A percentile compares a stretch with the other conserved stretches of the same genome.
Conservation (phyloP, 2,329 filamentous ascomycete species). For the Pseudopyricularia cyperi region DNA sequence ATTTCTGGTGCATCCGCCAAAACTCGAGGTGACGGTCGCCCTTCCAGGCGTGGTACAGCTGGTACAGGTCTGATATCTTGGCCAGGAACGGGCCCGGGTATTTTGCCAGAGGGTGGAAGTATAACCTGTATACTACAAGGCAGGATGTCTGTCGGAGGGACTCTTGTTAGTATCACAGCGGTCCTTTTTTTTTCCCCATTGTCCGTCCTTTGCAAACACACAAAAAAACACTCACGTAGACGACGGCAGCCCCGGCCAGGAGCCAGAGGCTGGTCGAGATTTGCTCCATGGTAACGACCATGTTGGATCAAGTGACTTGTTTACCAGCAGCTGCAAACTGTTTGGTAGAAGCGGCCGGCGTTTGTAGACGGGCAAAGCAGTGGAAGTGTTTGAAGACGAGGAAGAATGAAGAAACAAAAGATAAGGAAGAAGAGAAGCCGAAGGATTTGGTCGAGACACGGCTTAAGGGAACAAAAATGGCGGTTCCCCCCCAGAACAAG, state of each 20-base stretch:
- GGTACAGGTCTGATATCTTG: constrained; percentile 50
- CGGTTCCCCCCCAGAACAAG: too few relatives aligned
- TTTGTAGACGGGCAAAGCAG: too few relatives aligned
- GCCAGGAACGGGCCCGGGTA: constrained; percentile 53
- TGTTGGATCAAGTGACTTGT: constrained; percentile 2
- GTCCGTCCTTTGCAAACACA: not conserved
- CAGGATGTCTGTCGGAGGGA: constrained; percentile 19
- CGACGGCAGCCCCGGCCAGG: constrained; percentile 17
- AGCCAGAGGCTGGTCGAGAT: constrained; percentile 26
- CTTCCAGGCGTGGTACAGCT: constrained; percentile 62
- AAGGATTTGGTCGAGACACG: too few relatives aligned
- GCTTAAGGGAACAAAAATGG: too few relatives aligned
- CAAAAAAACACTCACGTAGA: constrained; percentile 30
- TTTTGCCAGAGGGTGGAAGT: constrained; percentile 50
- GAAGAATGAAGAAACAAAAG: too few relatives aligned
- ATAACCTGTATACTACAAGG: constrained; percentile 41
- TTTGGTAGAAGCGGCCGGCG: too few relatives aligned
- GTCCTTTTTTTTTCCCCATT: too few relatives aligned
- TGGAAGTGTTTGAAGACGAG: too few relatives aligned
- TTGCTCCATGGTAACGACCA: constrained; percentile 17
- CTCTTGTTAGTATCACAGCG: not conserved
- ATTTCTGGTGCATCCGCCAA: constrained; percentile 55
- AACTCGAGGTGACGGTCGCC: constrained; percentile 65
- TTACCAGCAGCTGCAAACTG: too few relatives aligned
- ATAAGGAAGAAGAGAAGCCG: too few relatives aligned